These are phyloP conservation scores for Tolypocladium pustulatum DNA, from an alignment of 2,329 filamentous ascomycete species.

Conservation along the genomic window DNA sequence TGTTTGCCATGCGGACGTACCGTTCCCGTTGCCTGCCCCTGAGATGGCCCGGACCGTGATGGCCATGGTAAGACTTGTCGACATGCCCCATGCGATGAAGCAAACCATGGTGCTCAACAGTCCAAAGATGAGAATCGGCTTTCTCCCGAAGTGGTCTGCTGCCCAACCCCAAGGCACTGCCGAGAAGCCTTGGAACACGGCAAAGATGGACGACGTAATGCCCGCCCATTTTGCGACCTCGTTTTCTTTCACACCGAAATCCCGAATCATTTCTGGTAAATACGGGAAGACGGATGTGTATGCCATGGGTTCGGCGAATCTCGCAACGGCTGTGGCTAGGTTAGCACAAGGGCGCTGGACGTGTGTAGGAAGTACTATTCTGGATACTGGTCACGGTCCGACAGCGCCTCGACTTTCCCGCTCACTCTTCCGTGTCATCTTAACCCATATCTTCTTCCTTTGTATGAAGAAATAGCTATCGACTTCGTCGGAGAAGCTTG, in stretches of 20 bases:
- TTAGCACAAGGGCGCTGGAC: slow-evolving; percentile 3
- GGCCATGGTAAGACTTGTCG: slow-evolving; percentile 68
- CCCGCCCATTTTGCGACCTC: slow-evolving; percentile 76
- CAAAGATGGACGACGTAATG: slow-evolving; percentile 61
- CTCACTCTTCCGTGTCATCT: slow-evolving; percentile 3
- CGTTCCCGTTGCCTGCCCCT: slow-evolving; percentile 79
- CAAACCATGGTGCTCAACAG: slow-evolving; percentile 71
- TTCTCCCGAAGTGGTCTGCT: slow-evolving; percentile 72
- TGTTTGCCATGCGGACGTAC: slow-evolving; percentile 23
- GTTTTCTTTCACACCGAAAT: slow-evolving; percentile 60
- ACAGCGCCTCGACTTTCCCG: not conserved
- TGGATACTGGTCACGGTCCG: not conserved
- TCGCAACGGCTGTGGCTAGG: slow-evolving; percentile 52
- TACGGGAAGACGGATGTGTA: slow-evolving; percentile 63
- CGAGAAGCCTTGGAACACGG: slow-evolving; percentile 59
- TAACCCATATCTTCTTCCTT: not conserved
- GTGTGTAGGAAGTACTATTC: not conserved
- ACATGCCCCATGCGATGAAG: slow-evolving; percentile 76
- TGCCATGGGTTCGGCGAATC: slow-evolving; percentile 66
- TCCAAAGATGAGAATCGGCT: slow-evolving; percentile 67
- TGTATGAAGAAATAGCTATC: not conserved
- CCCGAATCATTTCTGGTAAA: slow-evolving; percentile 73
- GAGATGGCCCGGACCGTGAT: slow-evolving; percentile 67
- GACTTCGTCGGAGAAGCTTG: not conserved
- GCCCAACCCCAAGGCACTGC: slow-evolving; percentile 67